Conservation (phyloP, 2,329 filamentous ascomycete genomes). For the Exophiala sideris region DNA sequence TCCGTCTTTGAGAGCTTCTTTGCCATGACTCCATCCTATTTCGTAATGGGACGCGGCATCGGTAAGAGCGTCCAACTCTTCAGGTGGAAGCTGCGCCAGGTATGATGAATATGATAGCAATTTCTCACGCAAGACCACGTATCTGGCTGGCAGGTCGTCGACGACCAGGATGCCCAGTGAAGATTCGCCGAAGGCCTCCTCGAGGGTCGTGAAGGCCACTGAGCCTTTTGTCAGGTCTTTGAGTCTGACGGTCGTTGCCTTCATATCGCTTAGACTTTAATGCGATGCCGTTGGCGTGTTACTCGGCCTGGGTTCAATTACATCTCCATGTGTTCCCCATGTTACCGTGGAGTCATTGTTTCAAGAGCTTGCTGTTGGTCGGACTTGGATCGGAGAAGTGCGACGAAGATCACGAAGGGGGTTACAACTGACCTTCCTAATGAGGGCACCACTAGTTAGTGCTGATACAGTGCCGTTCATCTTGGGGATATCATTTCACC, state of each 20-base stretch:
- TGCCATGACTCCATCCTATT: slow-evolving; percentile 62
- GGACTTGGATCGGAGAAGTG: too few relatives aligned
- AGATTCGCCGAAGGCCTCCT: slow-evolving; percentile 77
- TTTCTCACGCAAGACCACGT: slow-evolving; percentile 65
- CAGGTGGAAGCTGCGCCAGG: slow-evolving; percentile 71
- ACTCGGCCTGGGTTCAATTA: too few relatives aligned
- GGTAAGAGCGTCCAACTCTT: slow-evolving; percentile 59
- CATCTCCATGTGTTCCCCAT: too few relatives aligned
- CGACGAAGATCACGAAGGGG: too few relatives aligned
- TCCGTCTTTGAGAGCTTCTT: slow-evolving; percentile 60
- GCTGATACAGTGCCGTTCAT: slow-evolving; percentile 1
- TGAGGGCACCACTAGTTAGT: background rate
- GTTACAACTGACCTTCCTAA: slow-evolving; percentile 2
- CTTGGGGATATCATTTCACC: background rate
- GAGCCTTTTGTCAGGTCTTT: slow-evolving; percentile 20
- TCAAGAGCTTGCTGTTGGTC: background rate
- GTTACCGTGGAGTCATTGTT: background rate
- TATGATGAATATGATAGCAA: slow-evolving; percentile 85
- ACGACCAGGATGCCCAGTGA: slow-evolving; percentile 93
- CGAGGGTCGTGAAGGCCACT: slow-evolving; percentile 43
- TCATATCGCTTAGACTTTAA: background rate
- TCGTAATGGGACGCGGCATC: slow-evolving; percentile 54
- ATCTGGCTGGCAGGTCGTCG: slow-evolving; percentile 71
- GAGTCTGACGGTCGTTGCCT: slow-evolving; percentile 21
- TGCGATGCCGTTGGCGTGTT: too few relatives aligned